A percentile compares a stretch with the other conserved stretches of the same genome.
Conservation (phyloP, 2,329 filamentous ascomycete genomes). For the Myrmaecium sp. region DNA sequence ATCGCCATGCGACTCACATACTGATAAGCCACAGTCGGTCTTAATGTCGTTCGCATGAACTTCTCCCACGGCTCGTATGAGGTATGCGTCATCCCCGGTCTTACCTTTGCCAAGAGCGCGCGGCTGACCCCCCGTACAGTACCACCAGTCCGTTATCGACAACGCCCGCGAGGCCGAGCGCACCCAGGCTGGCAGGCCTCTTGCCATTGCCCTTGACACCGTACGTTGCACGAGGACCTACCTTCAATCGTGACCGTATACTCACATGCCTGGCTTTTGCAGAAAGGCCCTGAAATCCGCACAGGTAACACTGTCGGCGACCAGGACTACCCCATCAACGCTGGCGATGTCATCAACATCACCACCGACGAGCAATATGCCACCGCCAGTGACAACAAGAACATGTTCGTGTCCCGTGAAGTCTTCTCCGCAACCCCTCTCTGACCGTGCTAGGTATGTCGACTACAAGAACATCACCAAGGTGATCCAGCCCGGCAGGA, state of each 20-base stretch:
- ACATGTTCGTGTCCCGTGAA: conserved; percentile 52
- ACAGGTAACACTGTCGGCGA: conserved; percentile 58
- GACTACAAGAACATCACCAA: conserved; percentile 99
- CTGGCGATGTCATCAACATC: conserved; percentile 78
- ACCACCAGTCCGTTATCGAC: conserved; percentile 97
- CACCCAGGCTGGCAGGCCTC: conserved; percentile 59
- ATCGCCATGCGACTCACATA: not conserved
- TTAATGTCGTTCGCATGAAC: conserved; percentile 99
- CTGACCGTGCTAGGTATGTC: conserved; percentile 49
- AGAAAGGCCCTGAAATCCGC: conserved; percentile 76
- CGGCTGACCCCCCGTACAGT: conserved; percentile 32
- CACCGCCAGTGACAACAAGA: conserved; percentile 66
- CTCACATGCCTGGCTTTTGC: conserved; percentile 7
- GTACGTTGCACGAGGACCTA: conserved; percentile 25
- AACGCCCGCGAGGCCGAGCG: conserved; percentile 78
- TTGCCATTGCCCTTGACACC: conserved; percentile 84
- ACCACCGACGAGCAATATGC: conserved; percentile 92
- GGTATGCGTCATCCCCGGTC: conserved; percentile 16
- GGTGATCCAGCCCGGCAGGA: conserved; percentile 78
- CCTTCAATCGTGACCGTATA: conserved; percentile 1
- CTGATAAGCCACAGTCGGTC: conserved; percentile 41
- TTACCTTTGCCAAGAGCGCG: not conserved
- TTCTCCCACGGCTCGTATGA: conserved; percentile 89
- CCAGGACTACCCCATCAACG: conserved; percentile 63
- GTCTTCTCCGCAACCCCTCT: not conserved